These are phyloP conservation scores for Corinectria fuckeliana DNA, from an alignment of 2,329 filamentous ascomycete genomes.

Conservation along the genomic window DNA sequence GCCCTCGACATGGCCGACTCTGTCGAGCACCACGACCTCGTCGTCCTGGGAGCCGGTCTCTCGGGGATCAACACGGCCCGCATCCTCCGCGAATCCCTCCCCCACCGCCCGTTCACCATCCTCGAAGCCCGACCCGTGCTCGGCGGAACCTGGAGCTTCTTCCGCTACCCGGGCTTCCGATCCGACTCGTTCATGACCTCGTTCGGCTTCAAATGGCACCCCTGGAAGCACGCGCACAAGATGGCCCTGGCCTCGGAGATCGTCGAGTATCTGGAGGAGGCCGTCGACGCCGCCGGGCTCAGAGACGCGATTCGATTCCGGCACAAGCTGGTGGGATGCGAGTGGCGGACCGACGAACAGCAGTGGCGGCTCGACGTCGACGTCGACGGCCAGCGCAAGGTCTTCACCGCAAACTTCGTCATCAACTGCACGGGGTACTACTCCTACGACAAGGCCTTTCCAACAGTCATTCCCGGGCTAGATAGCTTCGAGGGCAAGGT, in stretches of 20 bases:
- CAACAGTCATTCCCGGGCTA: conserved; percentile 69
- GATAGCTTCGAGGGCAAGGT: conserved; percentile 68
- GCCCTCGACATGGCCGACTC: conserved; percentile 22
- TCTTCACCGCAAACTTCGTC: conserved; percentile 59
- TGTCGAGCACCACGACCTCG: conserved; percentile 52
- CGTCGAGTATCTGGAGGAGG: conserved; percentile 59
- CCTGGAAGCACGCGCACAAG: conserved; percentile 63
- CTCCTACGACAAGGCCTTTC: conserved; percentile 69
- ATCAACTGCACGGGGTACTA: conserved; percentile 73
- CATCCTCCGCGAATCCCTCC: conserved; percentile 64
- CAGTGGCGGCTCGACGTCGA: conserved; percentile 60
- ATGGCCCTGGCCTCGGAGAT: conserved; percentile 62
- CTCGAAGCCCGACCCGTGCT: conserved; percentile 71
- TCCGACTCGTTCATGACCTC: conserved; percentile 68
- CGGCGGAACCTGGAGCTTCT: conserved; percentile 81
- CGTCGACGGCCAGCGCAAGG: conserved; percentile 31
- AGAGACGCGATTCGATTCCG: conserved; percentile 59
- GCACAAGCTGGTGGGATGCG: conserved; percentile 54
- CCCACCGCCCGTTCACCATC: conserved; percentile 64
- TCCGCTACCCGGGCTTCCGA: conserved; percentile 76
- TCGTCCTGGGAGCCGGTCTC: conserved; percentile 76
- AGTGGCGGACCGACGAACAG: conserved; percentile 63
- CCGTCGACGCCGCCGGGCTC: conserved; percentile 58
- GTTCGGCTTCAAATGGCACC: conserved; percentile 74
- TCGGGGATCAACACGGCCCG: conserved; percentile 79